phyloP scores from a whole-genome alignment of 1,284 basidiomycete species.

The Microbotryum violaceum region DNA sequence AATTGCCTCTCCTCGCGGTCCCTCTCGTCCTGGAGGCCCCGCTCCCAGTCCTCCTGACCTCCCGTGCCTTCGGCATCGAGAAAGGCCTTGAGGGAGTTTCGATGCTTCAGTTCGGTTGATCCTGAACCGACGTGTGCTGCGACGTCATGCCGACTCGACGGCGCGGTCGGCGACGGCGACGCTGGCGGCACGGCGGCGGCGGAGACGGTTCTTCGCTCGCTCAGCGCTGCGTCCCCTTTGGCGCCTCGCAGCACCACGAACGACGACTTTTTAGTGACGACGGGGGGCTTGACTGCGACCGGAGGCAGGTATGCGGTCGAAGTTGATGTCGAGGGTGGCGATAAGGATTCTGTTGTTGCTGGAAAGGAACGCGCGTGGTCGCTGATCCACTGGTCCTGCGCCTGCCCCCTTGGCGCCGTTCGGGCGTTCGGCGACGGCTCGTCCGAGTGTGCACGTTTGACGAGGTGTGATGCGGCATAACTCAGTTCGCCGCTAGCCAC shows the following conservation, averaged over 20 bases:
- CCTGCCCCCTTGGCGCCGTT: not conserved
- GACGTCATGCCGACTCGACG: not conserved
- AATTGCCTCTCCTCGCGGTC: conserved; percentile 1
- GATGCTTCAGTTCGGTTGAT: conserved; percentile 13
- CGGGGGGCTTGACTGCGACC: not conserved
- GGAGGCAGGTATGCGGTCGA: not conserved
- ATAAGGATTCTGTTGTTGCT: not conserved
- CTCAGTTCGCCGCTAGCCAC: not conserved
- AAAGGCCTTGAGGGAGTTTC: conserved; percentile 30
- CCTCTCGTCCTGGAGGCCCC: conserved; percentile 22
- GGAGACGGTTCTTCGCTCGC: conserved; percentile 12
- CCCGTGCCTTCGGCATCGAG: conserved; percentile 22
- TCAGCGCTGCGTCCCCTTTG: conserved; percentile 26
- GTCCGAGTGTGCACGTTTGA: not conserved
- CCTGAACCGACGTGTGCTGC: not conserved
- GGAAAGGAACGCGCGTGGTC: not conserved
- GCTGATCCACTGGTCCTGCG: not conserved
- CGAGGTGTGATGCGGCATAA: not conserved
- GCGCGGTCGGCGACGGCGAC: not conserved
- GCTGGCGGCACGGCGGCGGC: not conserved
- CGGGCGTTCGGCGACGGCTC: not conserved
- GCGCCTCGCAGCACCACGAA: conserved; percentile 30
- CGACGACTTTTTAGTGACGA: conserved; percentile 8
- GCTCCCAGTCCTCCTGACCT: conserved; percentile 27
- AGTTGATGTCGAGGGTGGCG: not conserved